Evolutionary conservation across 139 green algal species (phyloP), one percentile per base, ranked within the genome.

Genomic region (Asterochloris erici): DNA sequence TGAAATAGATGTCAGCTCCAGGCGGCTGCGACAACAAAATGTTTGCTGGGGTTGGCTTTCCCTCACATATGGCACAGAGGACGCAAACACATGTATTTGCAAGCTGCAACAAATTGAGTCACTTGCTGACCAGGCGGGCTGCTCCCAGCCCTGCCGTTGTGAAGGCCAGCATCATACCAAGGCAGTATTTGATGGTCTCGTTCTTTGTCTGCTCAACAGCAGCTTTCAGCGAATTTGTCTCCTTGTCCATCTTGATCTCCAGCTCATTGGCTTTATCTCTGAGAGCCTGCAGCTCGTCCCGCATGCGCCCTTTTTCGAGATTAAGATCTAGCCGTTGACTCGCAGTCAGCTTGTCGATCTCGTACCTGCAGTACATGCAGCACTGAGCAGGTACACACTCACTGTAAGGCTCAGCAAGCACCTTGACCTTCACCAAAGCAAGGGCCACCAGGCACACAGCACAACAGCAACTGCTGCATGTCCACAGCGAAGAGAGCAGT

Each of bases 261-360:
- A 98, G 88, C 84, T 97, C 94, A 14, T 92, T 94, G 26, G 88
- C 82, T 84, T 96, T 97, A 86, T 98, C 94, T 0, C 94, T 87
- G 62, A 97, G 90, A 21, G 83, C 82, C 78, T 94, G 89, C 74
- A 98, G 81, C 85, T 98, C 95, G 74, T 98, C 95, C 0, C 95
- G 92, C 92, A 98, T 97, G 24, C 94, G 89, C 69, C 95, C 95
- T 79, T 98, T 98, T 73, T 98, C 96, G 66, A 98, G 80, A 87
- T 98, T 98, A 12, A 98, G 82, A 81, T 98, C 96, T 16, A 98
- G 87, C 17, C 95, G 87, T 87, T 98, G 96, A 73, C 90, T 95
- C 11, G 96, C 90, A 27, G 88, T 97, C 12, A 98, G 89, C 84
- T 98, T 98, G 88, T 98, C 96, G 9, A 98, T 93, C 77, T 98